These are phyloP conservation scores for Colletotrichum coccodes DNA, from an alignment of 2,329 filamentous ascomycete species.

Conservation along the genomic window DNA sequence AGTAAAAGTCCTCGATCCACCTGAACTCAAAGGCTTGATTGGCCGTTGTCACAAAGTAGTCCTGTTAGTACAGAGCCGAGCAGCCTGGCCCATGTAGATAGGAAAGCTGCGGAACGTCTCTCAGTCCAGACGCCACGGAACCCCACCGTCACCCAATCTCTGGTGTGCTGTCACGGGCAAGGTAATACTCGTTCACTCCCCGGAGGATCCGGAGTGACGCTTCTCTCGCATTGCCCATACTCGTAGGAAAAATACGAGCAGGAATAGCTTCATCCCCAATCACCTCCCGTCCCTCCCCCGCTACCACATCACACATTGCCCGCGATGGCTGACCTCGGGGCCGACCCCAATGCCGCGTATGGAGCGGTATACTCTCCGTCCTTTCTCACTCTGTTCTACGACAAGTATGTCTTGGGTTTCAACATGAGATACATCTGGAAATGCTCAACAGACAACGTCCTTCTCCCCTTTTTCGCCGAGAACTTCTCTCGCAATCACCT, in stretches of 20 bases:
- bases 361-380: slow-evolving; percentile 19
- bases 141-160: neutral
- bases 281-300: neutral
- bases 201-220: too few species aligned
- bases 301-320: neutral
- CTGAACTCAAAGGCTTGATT: neutral
- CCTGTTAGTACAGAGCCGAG: neutral
- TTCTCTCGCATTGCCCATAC: neutral
- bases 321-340: slow-evolving; percentile 18
- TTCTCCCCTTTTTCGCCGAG: slow-evolving; percentile 46
- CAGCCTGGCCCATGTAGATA: neutral
- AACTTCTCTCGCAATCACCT: slow-evolving; percentile 48
- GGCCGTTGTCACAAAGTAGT: neutral
- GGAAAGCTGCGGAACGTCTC: neutral
- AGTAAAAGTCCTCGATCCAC: neutral
- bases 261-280: neutral
- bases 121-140: neutral
- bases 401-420: slow-evolving; percentile 45
- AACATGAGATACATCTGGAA: slow-evolving; percentile 49
- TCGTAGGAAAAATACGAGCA: neutral
- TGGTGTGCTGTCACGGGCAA: neutral
- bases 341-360: slow-evolving; percentile 8
- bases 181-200: neutral
- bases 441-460: slow-evolving; percentile 42
- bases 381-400: slow-evolving; percentile 39